Percentiles rank a stretch among this genome's conserved stretches.
Evolutionary conservation across 176 grass and related monocot genomes (phyloP).

Genomic region (Paspalum vaginatum): DNA sequence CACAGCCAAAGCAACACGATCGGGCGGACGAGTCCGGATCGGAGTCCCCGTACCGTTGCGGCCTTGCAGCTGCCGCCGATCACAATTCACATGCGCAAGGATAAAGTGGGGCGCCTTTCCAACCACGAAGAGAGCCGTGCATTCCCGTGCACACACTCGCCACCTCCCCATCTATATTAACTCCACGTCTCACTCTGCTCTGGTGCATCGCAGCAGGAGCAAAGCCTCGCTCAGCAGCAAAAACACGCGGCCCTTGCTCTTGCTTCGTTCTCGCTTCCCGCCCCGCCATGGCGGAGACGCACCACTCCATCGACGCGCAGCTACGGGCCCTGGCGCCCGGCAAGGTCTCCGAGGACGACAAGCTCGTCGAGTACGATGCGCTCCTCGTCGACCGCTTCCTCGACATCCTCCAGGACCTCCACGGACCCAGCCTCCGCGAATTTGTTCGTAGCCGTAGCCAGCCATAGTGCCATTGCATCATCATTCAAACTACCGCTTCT

Average conservation of each 20-base stretch:
- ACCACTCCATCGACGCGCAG: constrained; percentile 78
- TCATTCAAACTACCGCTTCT: no score
- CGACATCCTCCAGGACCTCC: constrained; percentile 73
- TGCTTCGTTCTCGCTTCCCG: background rate
- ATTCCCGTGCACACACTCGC: background rate
- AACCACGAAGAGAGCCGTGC: background rate
- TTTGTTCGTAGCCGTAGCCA: constrained; percentile 32
- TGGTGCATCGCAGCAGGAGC: background rate
- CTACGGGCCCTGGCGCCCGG: constrained; percentile 55
- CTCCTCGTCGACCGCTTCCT: constrained; percentile 70
- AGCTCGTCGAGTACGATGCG: constrained; percentile 74
- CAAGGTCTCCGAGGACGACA: constrained; percentile 72
- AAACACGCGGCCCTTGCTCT: no score
- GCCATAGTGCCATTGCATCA: background rate
- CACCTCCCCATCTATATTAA: background rate
- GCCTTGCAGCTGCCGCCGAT: background rate
- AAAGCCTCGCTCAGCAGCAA: no score
- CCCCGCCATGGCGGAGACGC: constrained; percentile 31
- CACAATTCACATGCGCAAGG: background rate
- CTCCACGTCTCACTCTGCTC: no score
- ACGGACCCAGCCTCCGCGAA: constrained; percentile 59
- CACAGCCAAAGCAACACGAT: no score
- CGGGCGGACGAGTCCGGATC: no score
- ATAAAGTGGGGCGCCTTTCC: background rate
- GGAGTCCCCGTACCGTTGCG: no score